Percentiles rank a stretch among this genome's conserved stretches.
Conservation (phyloP, 352 stramenopile genomes). For the Globisporangium spiculum region DNA sequence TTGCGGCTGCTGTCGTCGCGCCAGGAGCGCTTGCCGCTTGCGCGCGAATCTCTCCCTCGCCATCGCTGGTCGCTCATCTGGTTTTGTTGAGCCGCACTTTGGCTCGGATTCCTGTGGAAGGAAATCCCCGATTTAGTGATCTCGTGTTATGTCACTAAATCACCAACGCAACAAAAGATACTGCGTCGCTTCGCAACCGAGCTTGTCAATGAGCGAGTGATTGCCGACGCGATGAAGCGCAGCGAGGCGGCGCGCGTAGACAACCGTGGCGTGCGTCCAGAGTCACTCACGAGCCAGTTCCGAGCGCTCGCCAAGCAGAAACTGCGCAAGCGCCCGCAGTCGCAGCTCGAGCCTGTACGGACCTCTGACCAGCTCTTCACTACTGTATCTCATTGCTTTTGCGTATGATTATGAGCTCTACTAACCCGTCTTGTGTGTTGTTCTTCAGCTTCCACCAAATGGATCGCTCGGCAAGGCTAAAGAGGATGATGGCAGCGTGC, state of each 20-base stretch:
- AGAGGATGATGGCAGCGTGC: not conserved
- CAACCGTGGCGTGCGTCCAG: slow-evolving; percentile 33
- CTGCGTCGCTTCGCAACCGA: slow-evolving; percentile 6
- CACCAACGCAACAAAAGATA: not conserved
- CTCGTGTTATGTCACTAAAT: not conserved
- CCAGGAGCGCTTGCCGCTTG: slow-evolving; percentile 11
- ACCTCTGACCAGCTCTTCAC: not conserved
- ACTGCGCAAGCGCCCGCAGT: slow-evolving; percentile 17
- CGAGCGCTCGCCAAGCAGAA: slow-evolving; percentile 35
- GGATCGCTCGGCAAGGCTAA: not conserved
- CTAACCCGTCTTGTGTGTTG: not conserved
- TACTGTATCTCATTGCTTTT: not conserved
- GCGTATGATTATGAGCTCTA: not conserved
- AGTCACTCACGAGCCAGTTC: slow-evolving; percentile 46
- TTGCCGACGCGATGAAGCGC: not conserved
- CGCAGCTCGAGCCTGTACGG: slow-evolving; percentile 24
- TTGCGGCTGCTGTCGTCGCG: not conserved
- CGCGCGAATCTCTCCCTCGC: not conserved
- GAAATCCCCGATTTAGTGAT: not conserved
- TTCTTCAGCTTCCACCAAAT: not conserved
- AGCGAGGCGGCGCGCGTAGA: slow-evolving; percentile 6
- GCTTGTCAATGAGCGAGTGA: not conserved
- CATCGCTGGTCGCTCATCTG: slow-evolving; percentile 3
- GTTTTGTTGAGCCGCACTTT: not conserved
- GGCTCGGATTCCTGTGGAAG: not conserved